Evolutionary conservation across 306 rosid species (phyloP).

Genomic region (Cyamopsis tetragonoloba): DNA sequence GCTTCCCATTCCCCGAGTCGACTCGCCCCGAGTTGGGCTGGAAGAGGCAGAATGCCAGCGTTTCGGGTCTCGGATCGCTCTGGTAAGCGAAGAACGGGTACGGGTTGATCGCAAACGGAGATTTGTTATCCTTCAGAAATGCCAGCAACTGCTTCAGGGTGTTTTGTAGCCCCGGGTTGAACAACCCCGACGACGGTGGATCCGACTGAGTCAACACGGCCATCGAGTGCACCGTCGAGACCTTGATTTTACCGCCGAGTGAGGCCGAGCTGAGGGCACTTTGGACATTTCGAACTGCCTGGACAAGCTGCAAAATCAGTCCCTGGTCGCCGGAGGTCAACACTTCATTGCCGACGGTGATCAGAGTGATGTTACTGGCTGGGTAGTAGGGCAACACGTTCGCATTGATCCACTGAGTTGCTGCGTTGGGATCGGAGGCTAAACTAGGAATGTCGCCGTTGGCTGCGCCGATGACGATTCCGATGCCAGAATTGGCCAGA

Average conservation of each 20-base stretch:
- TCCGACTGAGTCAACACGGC: conserved; percentile 64
- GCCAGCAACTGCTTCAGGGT: conserved; percentile 43
- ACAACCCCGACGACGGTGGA: conserved; percentile 78
- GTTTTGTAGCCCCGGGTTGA: conserved; percentile 42
- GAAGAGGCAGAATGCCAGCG: conserved; percentile 77
- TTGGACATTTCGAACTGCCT: conserved; percentile 79
- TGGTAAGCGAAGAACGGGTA: conserved; percentile 84
- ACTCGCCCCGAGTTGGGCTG: conserved; percentile 82
- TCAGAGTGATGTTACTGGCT: conserved; percentile 51
- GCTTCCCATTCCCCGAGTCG: conserved; percentile 67
- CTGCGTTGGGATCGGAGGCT: conserved; percentile 64
- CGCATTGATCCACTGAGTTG: conserved; percentile 62
- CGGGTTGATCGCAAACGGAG: conserved; percentile 74
- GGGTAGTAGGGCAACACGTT: conserved; percentile 72
- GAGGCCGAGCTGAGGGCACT: conserved; percentile 50
- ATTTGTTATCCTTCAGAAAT: conserved; percentile 53
- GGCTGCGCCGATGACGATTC: conserved; percentile 51
- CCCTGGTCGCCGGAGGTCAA: conserved; percentile 45
- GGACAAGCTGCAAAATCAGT: conserved; percentile 58
- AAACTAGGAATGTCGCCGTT: conserved; percentile 67
- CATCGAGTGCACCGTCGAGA: conserved; percentile 86
- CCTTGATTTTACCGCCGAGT: conserved; percentile 61
- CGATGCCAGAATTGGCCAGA: conserved; percentile 62
- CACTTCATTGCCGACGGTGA: conserved; percentile 88
- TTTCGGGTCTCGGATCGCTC: conserved; percentile 79